phyloP scores from a whole-genome alignment of 148 eudicot species.

The Rhododendron griersonianum region DNA sequence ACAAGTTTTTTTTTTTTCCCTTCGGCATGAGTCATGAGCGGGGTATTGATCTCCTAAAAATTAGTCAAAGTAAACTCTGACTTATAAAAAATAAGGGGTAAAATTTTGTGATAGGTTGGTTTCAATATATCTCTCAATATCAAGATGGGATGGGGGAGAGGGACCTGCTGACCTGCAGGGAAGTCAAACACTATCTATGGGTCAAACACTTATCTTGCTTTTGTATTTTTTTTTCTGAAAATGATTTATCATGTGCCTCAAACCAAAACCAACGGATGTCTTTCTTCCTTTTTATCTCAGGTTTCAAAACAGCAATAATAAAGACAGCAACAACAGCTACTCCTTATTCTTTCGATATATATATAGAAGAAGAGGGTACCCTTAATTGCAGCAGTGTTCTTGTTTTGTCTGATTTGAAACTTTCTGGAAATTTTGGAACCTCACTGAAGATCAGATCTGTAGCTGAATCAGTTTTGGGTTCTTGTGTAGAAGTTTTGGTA shows the following conservation, averaged over 20 bases:
- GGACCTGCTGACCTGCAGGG: background rate
- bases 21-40: background rate
- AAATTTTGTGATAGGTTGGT: background rate
- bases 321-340: background rate
- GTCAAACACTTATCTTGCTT: background rate
- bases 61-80: background rate
- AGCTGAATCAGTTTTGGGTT: too few species aligned
- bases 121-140: background rate
- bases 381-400: too few species aligned
- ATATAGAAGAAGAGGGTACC: too few species aligned
- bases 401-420: too few species aligned
- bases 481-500: too few species aligned
- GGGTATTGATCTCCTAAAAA: background rate
- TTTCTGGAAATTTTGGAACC: too few species aligned
- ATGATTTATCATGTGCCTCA: background rate
- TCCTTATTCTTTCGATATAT: background rate
- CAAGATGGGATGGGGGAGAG: background rate
- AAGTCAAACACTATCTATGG: background rate
- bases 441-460: too few species aligned
- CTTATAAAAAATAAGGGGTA: background rate
- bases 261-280: background rate
- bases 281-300: background rate
- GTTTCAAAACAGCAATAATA: background rate
- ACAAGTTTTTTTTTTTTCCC: background rate
- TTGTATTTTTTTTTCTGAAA: too few species aligned